Percentiles rank a stretch among this genome's conserved stretches.
Evolutionary conservation across 192 early-diverging fungal genomes (phyloP).

Genomic region (Backusella westeae): DNA sequence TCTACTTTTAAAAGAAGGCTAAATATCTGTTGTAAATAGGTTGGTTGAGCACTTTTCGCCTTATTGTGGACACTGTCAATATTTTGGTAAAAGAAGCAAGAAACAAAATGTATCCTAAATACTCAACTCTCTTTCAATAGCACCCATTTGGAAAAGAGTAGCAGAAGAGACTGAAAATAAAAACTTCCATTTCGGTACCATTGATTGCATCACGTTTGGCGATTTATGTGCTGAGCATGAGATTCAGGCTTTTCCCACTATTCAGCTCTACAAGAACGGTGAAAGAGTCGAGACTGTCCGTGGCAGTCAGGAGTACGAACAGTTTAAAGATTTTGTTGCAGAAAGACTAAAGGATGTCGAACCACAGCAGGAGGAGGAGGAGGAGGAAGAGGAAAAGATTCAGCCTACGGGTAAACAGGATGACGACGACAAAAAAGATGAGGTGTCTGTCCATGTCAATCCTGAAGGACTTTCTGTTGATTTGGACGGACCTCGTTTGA

Average conservation of each 20-base stretch:
- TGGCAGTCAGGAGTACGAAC: constrained; percentile 1
- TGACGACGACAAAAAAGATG: background rate
- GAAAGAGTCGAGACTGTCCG: constrained; percentile 9
- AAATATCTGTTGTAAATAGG: constrained; percentile 23
- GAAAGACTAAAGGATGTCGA: constrained; percentile 8
- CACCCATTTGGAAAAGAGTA: constrained; percentile 44
- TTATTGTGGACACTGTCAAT: constrained; percentile 40
- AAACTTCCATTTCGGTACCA: constrained; percentile 61
- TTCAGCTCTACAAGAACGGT: constrained; percentile 53
- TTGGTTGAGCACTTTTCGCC: constrained; percentile 53
- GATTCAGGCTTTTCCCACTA: constrained; percentile 54
- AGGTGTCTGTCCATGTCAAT: background rate
- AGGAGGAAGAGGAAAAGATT: background rate
- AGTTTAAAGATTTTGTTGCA: constrained; percentile 14
- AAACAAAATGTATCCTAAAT: background rate
- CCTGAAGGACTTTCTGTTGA: constrained; percentile 16
- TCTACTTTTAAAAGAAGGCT: background rate
- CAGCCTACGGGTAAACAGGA: background rate
- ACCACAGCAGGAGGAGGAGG: background rate
- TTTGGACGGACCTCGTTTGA: background rate
- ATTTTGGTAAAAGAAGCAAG: constrained; percentile 34
- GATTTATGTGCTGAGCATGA: constrained; percentile 63
- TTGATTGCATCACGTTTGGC: constrained; percentile 64
- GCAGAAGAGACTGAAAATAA: constrained; percentile 41
- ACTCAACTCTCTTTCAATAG: constrained; percentile 18